Base-by-base conservation (phyloP, 1,284 basidiomycete genomes). In the Rhodotorula mucilaginosa region DNA sequence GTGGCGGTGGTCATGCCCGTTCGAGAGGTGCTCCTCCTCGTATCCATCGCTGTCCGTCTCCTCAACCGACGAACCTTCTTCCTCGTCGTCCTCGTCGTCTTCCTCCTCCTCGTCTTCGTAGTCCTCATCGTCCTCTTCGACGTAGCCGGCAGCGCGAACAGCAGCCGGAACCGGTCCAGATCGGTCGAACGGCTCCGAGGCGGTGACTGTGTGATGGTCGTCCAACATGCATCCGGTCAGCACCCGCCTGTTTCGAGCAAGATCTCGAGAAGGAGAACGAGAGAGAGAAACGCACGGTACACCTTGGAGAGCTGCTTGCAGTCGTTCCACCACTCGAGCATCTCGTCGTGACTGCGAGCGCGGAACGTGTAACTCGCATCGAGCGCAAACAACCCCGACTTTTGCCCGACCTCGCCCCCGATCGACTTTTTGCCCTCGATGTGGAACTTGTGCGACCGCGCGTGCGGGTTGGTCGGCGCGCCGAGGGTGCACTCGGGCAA, bases 281-380 rank as follows among this genome's bases (percentile, higher is more conserved):
- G 7, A 58, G 29, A 31, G 18, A 16, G 15, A 7, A 18, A 71
- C 74, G 51, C 61, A 74, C 75, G 76, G 82, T 98, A 99, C 76
- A 96, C 85, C 70, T 95, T 94, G 80, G 92, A 95, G 69, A 99
- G 86, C 93, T 98, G 97, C 78, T 94, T 86, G 67, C 97, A 86
- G 82, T 98, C 97, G 82, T 98, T 98, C 96, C 97, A 99, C 91
- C 97, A 97, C 83, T 98, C 96, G 93, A 98, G 95, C 92, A 98
- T 93, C 80, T 97, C 96, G 77, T 98, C 95, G 79, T 92, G 88
- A 76, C 88, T 90, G 74, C 95, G 85, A 58, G 91, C 88, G 64
- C 94, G 88, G 87, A 99, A 98, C 60, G 89, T 93, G 88, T 92
- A 98, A 34, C 92, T 92, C 70, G 83, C 83, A 69, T 85, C 84